Base-by-base conservation (phyloP, 73 alveolate species). In the Halteria grandinella region DNA sequence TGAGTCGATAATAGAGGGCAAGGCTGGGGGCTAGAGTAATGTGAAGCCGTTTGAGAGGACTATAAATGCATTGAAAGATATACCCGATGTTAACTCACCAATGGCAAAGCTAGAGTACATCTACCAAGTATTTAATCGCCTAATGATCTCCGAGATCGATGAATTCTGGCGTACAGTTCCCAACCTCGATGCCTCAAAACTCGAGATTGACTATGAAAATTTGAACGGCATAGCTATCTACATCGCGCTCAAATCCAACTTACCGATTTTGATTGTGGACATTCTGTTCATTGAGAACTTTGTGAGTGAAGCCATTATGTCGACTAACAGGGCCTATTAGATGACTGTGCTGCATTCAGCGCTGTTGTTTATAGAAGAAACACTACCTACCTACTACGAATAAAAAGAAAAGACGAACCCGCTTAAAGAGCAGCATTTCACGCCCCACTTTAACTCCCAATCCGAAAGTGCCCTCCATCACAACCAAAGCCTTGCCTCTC, bases 151-250 rank as follows among this genome's bases (percentile, higher is more conserved):
- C 4, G 80, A 66, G 52, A 66, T 66, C 18, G 80, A 66, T 45
- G 23, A 45, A 45, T 66, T 66, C 29, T 66, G 80, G 80, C 54
- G 47, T 5, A 12, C 33, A 18, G 15, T 47, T 5, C n/a, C n/a
- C n/a, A 41, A 18, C 28, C 36, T 66, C 10, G 53, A 66, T 21
- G 15, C 45, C 1, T 45, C 24, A 47, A 66, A 66, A 25, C 43
- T 66, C 7, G 80, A 66, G 29, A 66, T 66, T 66, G 80, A 66
- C 32, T 66, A 66, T 66, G 80, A 66, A 45, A 66, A 66, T 28
- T 31, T 66, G 33, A 66, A 66, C 47, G 66, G 80, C 1, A 66
- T 66, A 18, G 80, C 69, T 15, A 66, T 66, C 7, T 66, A 66
- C 45, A 25, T 66, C 4, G 80, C 66, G 3, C 53, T 66, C 6